A percentile compares a stretch with the other conserved stretches of the same genome.
phyloP scores from a whole-genome alignment of 2,329 filamentous ascomycete genomes.

The Hypoxylon sp. region DNA sequence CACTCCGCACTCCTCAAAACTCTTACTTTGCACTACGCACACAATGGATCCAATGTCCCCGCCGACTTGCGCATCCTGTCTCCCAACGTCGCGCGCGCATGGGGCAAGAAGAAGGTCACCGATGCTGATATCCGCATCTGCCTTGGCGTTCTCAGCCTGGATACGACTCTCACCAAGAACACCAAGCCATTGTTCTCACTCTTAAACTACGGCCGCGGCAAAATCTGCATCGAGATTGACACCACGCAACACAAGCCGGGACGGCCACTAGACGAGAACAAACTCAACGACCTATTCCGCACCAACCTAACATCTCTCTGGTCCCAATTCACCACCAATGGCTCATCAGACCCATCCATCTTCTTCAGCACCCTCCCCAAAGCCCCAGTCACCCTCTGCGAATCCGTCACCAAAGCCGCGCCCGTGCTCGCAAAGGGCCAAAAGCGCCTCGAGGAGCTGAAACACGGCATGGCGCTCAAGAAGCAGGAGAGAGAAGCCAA shows the following conservation, averaged over 20 bases:
- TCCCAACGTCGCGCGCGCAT: conserved; percentile 75
- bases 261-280: conserved; percentile 64
- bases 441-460: conserved; percentile 77
- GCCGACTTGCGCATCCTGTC: conserved; percentile 74
- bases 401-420: conserved; percentile 67
- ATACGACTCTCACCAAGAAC: conserved; percentile 49
- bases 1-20: conserved; percentile 78
- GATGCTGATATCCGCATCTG: conserved; percentile 76
- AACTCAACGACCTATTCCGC: conserved; percentile 69
- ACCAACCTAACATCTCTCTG: conserved; percentile 65
- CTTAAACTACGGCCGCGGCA: conserved; percentile 60
- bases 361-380: conserved; percentile 72
- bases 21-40: conserved; percentile 76
- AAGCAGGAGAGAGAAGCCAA: conserved; percentile 62
- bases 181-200: conserved; percentile 50
- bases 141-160: conserved; percentile 71
- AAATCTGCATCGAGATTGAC: conserved; percentile 71
- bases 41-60: conserved; percentile 74
- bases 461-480: conserved; percentile 69
- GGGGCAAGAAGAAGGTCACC: conserved; percentile 79
- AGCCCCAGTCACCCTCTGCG: conserved; percentile 66
- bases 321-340: conserved; percentile 53
- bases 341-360: conserved; percentile 55
- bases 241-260: conserved; percentile 54
- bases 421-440: conserved; percentile 76